Base-by-base conservation (phyloP, 2,329 filamentous ascomycete genomes). In the Raffaelea albimanens region DNA sequence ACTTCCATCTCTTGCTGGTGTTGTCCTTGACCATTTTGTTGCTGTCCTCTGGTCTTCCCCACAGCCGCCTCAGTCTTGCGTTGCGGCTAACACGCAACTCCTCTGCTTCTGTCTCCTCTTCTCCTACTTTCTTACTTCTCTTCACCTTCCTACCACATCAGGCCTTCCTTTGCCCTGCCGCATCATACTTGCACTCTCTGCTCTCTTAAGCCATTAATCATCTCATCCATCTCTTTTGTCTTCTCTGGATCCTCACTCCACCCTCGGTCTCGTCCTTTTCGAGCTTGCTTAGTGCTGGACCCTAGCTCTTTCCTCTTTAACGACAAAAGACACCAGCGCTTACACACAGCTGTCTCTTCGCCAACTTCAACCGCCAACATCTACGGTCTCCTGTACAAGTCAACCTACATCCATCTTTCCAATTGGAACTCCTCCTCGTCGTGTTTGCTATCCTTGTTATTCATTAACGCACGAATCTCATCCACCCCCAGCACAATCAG, bases 91-190 rank as follows among this genome's bases (percentile, higher is more conserved):
- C 25, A 29, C 25, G 13, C 25, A 29, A 29, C 25, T 29, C 25
- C 44, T 46, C 42, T 45, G 42, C 44, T 46, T n/a, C n/a, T 42
- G 16, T 25, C 18, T 36, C 16, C 38, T 40, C 44, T 33, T 22
- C 39, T 14, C 34, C 38, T 7, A 19, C 22, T 33, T 39, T n/a
- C 38, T 40, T 40, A 8, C 19, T 19, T 20, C 14, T 40, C 19
- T 21, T 19, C 19, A n/a, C 18, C 21, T 13, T 19, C 42, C 31
- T 18, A 21, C 29, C 29, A 18, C 29, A 43, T 29, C 18, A 31
- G 21, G n/a, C n/a, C n/a, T n/a, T n/a, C n/a, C n/a, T n/a, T n/a
- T 34, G 11, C 11, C 19, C 31, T 45, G 8, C 36, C 23, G 43
- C 29, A 16, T 25, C 29, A 20, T 38, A 13, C 7, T 29, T 34